Percentiles rank a stretch among this genome's conserved stretches.
phyloP scores from a whole-genome alignment of 2,329 filamentous ascomycete species.

The Sporothrix pseudoabietina region DNA sequence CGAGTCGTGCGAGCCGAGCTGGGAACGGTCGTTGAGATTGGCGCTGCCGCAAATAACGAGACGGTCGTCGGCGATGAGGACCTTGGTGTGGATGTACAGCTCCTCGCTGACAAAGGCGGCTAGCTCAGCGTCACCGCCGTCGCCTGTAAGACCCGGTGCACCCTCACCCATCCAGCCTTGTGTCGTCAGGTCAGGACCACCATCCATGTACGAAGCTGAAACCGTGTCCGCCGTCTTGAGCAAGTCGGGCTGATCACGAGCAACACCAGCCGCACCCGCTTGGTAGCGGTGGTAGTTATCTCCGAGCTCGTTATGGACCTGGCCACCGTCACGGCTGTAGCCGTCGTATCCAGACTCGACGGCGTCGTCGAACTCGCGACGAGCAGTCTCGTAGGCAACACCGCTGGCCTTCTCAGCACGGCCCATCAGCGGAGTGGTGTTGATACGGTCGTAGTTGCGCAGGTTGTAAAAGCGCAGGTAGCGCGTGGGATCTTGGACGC shows the following conservation, averaged over 20 bases:
- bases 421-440: slow-evolving; percentile 64
- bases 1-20: slow-evolving; percentile 82
- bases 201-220: slow-evolving; percentile 79
- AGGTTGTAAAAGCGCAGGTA: slow-evolving; percentile 88
- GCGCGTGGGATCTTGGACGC: slow-evolving; percentile 65
- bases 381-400: slow-evolving; percentile 67
- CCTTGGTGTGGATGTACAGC: slow-evolving; percentile 66
- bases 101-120: slow-evolving; percentile 65
- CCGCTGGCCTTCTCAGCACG: slow-evolving; percentile 64
- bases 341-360: slow-evolving; percentile 52
- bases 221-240: slow-evolving; percentile 66
- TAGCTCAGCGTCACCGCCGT: slow-evolving; percentile 53
- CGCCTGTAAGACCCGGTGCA: slow-evolving; percentile 33
- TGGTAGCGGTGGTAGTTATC: slow-evolving; percentile 72
- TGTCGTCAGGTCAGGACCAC: slow-evolving; percentile 66
- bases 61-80: slow-evolving; percentile 79
- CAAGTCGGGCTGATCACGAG: slow-evolving; percentile 20
- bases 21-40: slow-evolving; percentile 65
- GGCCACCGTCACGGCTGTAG: slow-evolving; percentile 36
- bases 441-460: slow-evolving; percentile 81
- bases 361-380: slow-evolving; percentile 63
- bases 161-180: slow-evolving; percentile 50
- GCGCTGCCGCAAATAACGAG: slow-evolving; percentile 76
- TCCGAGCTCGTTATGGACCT: slow-evolving; percentile 40
- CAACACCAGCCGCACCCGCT: slow-evolving; percentile 57